A percentile compares a stretch with the other conserved stretches of the same genome.
Evolutionary conservation across 495 filamentous ascomycete genomes (phyloP).

Genomic region (Usnea hakonensis): DNA sequence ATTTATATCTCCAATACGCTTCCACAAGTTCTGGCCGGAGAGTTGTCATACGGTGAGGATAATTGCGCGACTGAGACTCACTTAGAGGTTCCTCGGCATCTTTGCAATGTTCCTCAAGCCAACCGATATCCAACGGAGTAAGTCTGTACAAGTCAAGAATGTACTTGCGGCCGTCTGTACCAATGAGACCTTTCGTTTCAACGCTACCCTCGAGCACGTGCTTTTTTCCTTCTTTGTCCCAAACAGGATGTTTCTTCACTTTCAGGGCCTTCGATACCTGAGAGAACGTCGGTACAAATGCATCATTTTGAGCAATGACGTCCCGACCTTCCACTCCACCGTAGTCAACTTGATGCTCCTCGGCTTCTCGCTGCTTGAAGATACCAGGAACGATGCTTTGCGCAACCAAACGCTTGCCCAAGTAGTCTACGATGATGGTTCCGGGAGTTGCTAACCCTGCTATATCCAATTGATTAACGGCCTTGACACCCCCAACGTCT

Average conservation of each 20-base stretch:
- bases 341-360: constrained; percentile 98
- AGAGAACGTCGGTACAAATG: constrained; percentile 77
- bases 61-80: constrained; percentile 45
- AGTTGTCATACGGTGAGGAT: constrained; percentile 94
- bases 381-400: constrained; percentile 99
- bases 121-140: constrained; percentile 82
- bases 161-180: constrained; percentile 96
- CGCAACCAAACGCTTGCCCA: constrained; percentile 93
- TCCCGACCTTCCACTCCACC: constrained; percentile 97
- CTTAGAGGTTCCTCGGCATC: constrained; percentile 26
- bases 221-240: constrained; percentile 90
- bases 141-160: constrained; percentile 93
- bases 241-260: constrained; percentile 92
- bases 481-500: constrained; percentile 86
- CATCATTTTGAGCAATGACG: constrained; percentile 78
- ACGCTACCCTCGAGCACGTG: constrained; percentile 93
- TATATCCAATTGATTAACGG: constrained; percentile 95
- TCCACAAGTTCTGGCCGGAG: constrained; percentile 86
- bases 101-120: constrained; percentile 68
- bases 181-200: constrained; percentile 94
- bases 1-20: constrained; percentile 69
- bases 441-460: constrained; percentile 88
- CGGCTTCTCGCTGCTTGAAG: constrained; percentile 96
- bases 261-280: constrained; percentile 79
- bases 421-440: constrained; percentile 93